These are phyloP conservation scores for Calonectria leucothoes DNA, from an alignment of 2,329 filamentous ascomycete genomes.

Conservation along the genomic window DNA sequence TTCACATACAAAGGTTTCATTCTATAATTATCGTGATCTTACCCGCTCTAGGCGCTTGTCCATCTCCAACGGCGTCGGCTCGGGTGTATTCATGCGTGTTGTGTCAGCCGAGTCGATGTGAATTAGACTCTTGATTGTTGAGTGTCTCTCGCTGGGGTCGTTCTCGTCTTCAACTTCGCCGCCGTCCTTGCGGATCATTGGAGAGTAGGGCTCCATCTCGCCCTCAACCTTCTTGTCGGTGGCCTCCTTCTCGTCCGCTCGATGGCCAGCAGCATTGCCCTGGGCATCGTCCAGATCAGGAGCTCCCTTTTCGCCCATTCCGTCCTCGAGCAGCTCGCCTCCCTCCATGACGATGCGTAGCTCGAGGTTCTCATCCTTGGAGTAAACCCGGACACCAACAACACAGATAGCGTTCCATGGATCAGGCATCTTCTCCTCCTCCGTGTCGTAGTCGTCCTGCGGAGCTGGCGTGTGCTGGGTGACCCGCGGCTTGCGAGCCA, in stretches of 20 bases:
- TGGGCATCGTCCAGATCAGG: conserved; percentile 68
- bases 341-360: conserved; percentile 68
- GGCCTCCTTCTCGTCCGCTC: conserved; percentile 39
- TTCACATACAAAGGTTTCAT: conserved; percentile 6
- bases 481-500: conserved; percentile 62
- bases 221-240: conserved; percentile 20
- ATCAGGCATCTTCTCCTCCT: conserved; percentile 67
- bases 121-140: conserved; percentile 41
- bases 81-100: conserved; percentile 45
- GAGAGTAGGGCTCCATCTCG: conserved; percentile 30
- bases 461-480: conserved; percentile 48
- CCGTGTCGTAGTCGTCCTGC: conserved; percentile 59
- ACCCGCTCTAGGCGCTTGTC: conserved; percentile 41
- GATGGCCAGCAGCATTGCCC: conserved; percentile 63
- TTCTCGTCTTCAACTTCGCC: conserved; percentile 34
- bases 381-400: conserved; percentile 71
- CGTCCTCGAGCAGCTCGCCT: conserved; percentile 63
- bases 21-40: conserved; percentile 1
- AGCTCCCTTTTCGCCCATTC: conserved; percentile 68
- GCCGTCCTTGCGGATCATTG: conserved; percentile 42
- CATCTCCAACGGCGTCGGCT: conserved; percentile 44
- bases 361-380: conserved; percentile 66
- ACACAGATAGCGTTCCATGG: conserved; percentile 74
- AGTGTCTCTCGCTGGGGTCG: conserved; percentile 32
- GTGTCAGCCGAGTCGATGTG: conserved; percentile 44